phyloP scores from a whole-genome alignment of 1,139 yeast species.

The Schizosaccharomyces versatilis region DNA sequence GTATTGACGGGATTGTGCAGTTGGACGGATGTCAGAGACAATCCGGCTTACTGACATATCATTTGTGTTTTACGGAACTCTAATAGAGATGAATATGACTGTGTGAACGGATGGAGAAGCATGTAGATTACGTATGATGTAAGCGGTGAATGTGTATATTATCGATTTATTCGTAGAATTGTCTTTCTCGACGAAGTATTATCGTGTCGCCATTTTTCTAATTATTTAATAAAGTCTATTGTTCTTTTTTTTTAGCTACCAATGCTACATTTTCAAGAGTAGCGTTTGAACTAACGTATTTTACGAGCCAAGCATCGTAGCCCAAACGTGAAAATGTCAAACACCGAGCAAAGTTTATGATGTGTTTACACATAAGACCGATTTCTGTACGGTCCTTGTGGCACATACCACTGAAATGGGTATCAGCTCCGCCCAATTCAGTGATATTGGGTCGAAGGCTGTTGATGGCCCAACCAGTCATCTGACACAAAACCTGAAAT shows the following conservation, averaged over 20 bases:
- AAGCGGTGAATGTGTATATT: no score
- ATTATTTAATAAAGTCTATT: not conserved
- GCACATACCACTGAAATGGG: not conserved
- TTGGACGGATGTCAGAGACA: no score
- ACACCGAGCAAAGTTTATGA: not conserved
- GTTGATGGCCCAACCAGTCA: conserved; percentile 1
- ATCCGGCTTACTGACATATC: no score
- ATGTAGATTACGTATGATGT: no score
- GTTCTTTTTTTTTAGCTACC: not conserved
- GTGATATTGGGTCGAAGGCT: not conserved
- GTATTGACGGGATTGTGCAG: no score
- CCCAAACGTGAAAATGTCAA: not conserved
- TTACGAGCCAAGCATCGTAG: not conserved
- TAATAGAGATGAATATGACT: no score
- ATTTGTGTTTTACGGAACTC: no score
- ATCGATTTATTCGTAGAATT: no score
- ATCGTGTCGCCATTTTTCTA: no score
- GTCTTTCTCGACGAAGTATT: no score
- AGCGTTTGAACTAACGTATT: not conserved
- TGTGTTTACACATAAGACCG: not conserved
- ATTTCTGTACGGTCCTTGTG: not conserved
- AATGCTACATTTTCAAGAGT: not conserved
- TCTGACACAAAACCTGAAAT: not conserved
- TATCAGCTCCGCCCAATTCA: not conserved
- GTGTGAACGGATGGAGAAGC: no score